A percentile compares a stretch with the other conserved stretches of the same genome.
phyloP scores from a whole-genome alignment of 176 grass and related monocot genomes.

The Themeda triandra region DNA sequence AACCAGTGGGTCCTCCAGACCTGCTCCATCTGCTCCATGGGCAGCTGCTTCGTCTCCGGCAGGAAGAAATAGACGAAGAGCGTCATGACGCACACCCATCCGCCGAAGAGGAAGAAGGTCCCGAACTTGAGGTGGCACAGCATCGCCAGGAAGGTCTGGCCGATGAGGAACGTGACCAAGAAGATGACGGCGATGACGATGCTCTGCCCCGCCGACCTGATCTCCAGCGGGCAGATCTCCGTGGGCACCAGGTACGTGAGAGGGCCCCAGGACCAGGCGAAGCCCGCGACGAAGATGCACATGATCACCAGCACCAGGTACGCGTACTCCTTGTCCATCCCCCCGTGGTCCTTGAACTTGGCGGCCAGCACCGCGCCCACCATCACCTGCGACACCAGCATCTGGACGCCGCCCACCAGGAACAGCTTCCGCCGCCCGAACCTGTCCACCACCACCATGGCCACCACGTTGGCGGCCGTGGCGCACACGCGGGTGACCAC shows the following conservation, averaged over 20 bases:
- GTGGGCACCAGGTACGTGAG: slow-evolving; percentile 65
- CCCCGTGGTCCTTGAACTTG: slow-evolving; percentile 62
- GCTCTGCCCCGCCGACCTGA: slow-evolving; percentile 65
- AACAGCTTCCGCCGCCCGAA: slow-evolving; percentile 59
- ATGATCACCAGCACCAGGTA: slow-evolving; percentile 59
- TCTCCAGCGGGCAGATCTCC: slow-evolving; percentile 69
- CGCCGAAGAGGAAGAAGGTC: slow-evolving; percentile 75
- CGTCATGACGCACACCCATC: slow-evolving; percentile 66
- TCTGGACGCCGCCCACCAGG: slow-evolving; percentile 60
- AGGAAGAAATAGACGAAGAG: slow-evolving; percentile 64
- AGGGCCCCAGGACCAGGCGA: slow-evolving; percentile 77
- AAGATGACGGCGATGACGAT: slow-evolving; percentile 66
- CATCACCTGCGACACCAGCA: slow-evolving; percentile 61
- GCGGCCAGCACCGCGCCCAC: slow-evolving; percentile 51
- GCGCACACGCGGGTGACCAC: slow-evolving; percentile 70
- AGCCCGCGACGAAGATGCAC: slow-evolving; percentile 65
- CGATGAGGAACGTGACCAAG: slow-evolving; percentile 60
- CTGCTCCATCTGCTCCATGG: slow-evolving; percentile 92
- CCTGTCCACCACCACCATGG: slow-evolving; percentile 61
- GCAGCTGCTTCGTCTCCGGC: slow-evolving; percentile 73
- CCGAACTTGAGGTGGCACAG: slow-evolving; percentile 67
- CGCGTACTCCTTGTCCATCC: slow-evolving; percentile 60
- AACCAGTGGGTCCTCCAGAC: slow-evolving; percentile 76
- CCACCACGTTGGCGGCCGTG: slow-evolving; percentile 53
- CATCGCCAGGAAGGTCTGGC: slow-evolving; percentile 70